Percentiles rank a stretch among this genome's conserved stretches.
phyloP scores from a whole-genome alignment of 2,329 filamentous ascomycete species.

The Nannizzia gypsea region DNA sequence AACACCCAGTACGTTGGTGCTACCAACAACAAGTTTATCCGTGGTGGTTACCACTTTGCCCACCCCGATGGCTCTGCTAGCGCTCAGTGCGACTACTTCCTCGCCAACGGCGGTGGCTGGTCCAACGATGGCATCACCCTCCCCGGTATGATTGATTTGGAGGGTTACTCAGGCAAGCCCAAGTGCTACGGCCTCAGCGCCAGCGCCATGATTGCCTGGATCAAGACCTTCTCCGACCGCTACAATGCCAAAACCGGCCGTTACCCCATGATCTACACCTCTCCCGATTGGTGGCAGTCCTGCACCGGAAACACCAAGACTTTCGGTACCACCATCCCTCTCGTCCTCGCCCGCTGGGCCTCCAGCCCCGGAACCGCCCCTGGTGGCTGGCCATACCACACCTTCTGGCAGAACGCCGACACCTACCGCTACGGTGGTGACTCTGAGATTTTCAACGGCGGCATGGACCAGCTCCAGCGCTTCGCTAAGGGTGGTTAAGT shows the following conservation, averaged over 20 bases:
- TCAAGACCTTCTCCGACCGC: conserved; percentile 41
- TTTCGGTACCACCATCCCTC: conserved; percentile 37
- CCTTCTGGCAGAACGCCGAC: conserved; percentile 45
- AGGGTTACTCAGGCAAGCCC: conserved; percentile 31
- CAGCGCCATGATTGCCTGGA: conserved; percentile 42
- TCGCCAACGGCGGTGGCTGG: conserved; percentile 45
- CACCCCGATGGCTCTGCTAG: conserved; percentile 37
- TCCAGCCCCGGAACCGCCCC: conserved; percentile 34
- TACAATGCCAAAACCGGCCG: conserved; percentile 38
- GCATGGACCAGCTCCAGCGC: conserved; percentile 24
- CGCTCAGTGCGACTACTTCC: conserved; percentile 42
- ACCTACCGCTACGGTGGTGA: conserved; percentile 42
- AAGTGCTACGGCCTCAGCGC: conserved; percentile 38
- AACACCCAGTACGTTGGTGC: conserved; percentile 40
- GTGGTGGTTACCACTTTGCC: conserved; percentile 48
- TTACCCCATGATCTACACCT: conserved; percentile 45
- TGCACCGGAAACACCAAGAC: conserved; percentile 42
- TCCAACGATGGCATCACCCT: conserved; percentile 42
- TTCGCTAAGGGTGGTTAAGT: conserved; percentile 19
- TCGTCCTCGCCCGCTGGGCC: conserved; percentile 40
- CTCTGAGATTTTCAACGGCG: conserved; percentile 43
- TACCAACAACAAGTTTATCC: conserved; percentile 42
- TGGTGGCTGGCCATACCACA: conserved; percentile 42
- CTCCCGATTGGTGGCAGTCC: conserved; percentile 42
- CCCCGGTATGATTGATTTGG: conserved; percentile 47